Evolutionary conservation across 2,329 filamentous ascomycete species (phyloP).

Genomic region (Pleurostoma richardsiae): DNA sequence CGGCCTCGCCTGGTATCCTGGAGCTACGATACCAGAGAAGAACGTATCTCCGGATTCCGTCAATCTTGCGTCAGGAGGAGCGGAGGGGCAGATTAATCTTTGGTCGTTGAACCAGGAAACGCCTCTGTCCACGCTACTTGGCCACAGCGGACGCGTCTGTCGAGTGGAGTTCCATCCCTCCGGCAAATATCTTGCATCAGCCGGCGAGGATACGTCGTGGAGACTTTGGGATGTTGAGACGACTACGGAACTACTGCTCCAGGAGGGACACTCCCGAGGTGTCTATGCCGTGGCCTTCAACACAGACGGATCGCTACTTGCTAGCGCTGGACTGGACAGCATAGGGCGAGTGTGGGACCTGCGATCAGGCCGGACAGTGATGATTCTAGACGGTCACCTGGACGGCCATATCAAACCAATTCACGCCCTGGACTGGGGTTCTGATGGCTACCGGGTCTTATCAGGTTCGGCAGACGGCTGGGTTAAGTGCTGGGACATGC

Average conservation of each 20-base stretch:
- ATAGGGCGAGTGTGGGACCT: conserved; percentile 96
- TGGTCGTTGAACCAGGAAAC: conserved; percentile 89
- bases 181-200: conserved; percentile 82
- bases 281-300: conserved; percentile 91
- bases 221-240: conserved; percentile 91
- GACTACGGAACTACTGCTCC: conserved; percentile 75
- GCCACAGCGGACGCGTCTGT: conserved; percentile 83
- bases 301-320: conserved; percentile 81
- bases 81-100: conserved; percentile 80
- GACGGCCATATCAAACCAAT: conserved; percentile 84
- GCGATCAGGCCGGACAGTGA: conserved; percentile 85
- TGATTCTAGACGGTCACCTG: conserved; percentile 87
- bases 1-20: conserved; percentile 86
- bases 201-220: conserved; percentile 96
- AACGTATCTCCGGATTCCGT: conserved; percentile 67
- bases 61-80: conserved; percentile 86
- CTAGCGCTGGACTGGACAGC: conserved; percentile 89
- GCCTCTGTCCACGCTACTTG: conserved; percentile 74
- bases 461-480: conserved; percentile 91
- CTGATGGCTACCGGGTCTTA: conserved; percentile 88
- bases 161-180: conserved; percentile 93
- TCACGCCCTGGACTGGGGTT: conserved; percentile 86
- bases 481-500: conserved; percentile 96
- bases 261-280: conserved; percentile 92
- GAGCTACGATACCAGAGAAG: conserved; percentile 66